Evolutionary conservation across 2,329 filamentous ascomycete genomes (phyloP).

Genomic region (Paecilomyces variotii): DNA sequence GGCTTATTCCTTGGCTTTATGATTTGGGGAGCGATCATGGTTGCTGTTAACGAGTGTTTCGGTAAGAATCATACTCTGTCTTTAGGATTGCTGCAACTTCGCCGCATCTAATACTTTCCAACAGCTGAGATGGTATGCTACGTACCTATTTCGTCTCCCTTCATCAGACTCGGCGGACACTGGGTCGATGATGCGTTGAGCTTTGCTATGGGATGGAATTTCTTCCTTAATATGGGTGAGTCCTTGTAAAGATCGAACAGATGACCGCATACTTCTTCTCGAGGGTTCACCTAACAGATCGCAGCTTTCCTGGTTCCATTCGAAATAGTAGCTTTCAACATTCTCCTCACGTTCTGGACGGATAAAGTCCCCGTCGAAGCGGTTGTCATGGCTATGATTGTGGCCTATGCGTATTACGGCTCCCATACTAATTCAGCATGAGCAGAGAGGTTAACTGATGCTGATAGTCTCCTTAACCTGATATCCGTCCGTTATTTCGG

Average conservation of each 20-base stretch:
- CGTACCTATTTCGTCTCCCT: conserved; percentile 17
- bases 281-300: neutral
- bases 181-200: conserved; percentile 24
- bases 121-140: conserved; percentile 22
- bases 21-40: conserved; percentile 16
- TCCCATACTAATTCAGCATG: neutral
- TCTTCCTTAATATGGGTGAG: conserved; percentile 18
- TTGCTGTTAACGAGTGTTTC: conserved; percentile 7
- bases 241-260: neutral
- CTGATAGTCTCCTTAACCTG: conserved; percentile 27
- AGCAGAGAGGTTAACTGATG: neutral
- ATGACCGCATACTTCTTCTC: neutral
- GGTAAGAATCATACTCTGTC: neutral
- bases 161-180: conserved; percentile 16
- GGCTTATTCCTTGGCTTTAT: conserved; percentile 18
- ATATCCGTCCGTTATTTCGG: conserved; percentile 38
- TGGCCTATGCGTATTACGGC: conserved; percentile 26
- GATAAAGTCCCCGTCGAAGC: conserved; percentile 31
- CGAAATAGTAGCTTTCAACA: conserved; percentile 31
- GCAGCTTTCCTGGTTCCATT: conserved; percentile 22
- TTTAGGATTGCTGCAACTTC: neutral
- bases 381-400: conserved; percentile 29
- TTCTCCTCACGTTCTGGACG: conserved; percentile 31
- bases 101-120: neutral
- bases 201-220: conserved; percentile 24